A percentile compares a stretch with the other conserved stretches of the same genome.
Conservation (phyloP, 1,139 yeast genomes). For the Sugiyamaella neomexicana region DNA sequence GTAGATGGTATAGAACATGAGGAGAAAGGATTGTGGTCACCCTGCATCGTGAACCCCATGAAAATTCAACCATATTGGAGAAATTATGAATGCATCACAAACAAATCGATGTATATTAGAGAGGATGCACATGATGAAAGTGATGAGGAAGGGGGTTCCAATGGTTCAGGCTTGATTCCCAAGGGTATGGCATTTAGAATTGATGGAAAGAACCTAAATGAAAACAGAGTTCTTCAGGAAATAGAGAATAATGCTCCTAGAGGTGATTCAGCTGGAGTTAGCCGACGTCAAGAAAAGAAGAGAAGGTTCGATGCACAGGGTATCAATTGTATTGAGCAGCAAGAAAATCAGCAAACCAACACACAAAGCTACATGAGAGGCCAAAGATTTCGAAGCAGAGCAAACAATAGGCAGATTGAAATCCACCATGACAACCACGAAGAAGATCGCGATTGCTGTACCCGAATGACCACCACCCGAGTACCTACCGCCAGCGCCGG, state of each 20-base stretch:
- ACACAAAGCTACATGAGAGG: neutral
- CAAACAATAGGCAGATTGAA: neutral
- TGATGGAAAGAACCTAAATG: no score
- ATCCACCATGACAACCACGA: neutral
- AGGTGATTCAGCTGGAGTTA: no score
- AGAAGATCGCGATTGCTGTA: no score
- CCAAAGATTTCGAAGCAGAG: neutral
- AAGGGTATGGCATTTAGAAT: no score
- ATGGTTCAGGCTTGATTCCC: neutral
- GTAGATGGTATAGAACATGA: neutral
- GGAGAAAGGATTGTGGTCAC: constrained; percentile 4
- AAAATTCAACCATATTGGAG: neutral
- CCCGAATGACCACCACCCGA: neutral
- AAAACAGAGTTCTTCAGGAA: neutral
- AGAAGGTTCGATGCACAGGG: neutral
- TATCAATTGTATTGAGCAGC: no score
- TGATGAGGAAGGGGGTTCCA: neutral
- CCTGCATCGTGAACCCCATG: neutral
- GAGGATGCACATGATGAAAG: neutral
- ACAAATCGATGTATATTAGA: neutral
- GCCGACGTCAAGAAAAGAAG: neutral
- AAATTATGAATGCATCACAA: neutral
- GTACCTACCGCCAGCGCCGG: no score
- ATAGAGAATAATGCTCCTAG: neutral
- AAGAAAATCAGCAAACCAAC: no score